Conservation (phyloP, 805 yeast species). For the Candida peoriensis region DNA sequence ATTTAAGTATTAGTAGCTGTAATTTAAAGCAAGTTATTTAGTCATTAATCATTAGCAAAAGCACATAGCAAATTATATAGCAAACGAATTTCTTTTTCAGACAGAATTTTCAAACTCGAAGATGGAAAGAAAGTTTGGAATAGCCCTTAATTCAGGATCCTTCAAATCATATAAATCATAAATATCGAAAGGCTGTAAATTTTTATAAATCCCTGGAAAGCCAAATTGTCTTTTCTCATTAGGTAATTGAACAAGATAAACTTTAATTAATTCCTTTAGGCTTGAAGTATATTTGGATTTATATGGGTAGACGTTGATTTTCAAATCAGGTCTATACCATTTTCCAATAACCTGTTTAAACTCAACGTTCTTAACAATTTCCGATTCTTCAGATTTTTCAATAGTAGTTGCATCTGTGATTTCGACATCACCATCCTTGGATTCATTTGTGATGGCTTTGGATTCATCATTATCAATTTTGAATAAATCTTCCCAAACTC, state of each 20-base stretch:
- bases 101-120: slow-evolving; percentile 7
- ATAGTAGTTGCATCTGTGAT: too few species aligned
- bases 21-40: too few species aligned
- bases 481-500: slow-evolving; percentile 12
- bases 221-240: slow-evolving; percentile 3
- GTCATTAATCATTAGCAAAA: too few species aligned
- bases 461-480: slow-evolving; percentile 2
- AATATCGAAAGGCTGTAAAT: slow-evolving; percentile 6
- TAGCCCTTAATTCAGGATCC: slow-evolving; percentile 17
- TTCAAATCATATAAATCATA: slow-evolving; percentile 12
- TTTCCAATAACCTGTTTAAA: slow-evolving; percentile 6
- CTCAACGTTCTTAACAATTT: slow-evolving; percentile 4
- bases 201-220: slow-evolving; percentile 5
- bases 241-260: slow-evolving; percentile 8
- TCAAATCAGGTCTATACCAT: slow-evolving; percentile 17
- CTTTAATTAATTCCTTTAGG: slow-evolving; percentile 12
- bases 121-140: slow-evolving; percentile 31
- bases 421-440: too few species aligned
- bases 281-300: slow-evolving; percentile 6
- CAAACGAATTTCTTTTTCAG: background rate
- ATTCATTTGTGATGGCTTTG: background rate
- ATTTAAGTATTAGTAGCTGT: too few species aligned
- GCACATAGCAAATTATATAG: too few species aligned
- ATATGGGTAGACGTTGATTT: slow-evolving; percentile 14
- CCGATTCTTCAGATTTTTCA: too few species aligned